These are phyloP conservation scores for Chlorella sp. DNA, from an alignment of 139 green algal species.

Conservation along the genomic window DNA sequence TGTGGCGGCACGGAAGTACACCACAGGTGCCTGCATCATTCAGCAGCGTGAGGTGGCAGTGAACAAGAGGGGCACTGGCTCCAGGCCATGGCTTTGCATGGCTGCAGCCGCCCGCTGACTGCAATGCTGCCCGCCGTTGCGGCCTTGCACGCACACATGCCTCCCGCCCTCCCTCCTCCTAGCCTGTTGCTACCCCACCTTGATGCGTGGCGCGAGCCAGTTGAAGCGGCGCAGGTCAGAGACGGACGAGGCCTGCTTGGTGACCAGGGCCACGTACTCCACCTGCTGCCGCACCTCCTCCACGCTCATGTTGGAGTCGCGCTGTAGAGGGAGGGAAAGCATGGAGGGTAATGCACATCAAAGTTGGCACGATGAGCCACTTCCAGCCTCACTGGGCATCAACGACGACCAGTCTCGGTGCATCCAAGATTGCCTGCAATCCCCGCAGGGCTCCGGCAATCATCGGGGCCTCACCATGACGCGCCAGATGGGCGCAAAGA, in stretches of 20 bases:
- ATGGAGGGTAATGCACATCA: background rate
- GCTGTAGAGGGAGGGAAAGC: slow-evolving; percentile 1
- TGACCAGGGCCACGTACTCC: slow-evolving; percentile 76
- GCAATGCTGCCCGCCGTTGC: no score
- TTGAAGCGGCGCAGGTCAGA: slow-evolving; percentile 81
- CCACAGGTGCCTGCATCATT: slow-evolving; percentile 42
- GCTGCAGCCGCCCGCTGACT: no score
- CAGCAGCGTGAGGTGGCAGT: no score
- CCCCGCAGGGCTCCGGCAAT: slow-evolving; percentile 75
- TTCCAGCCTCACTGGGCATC: no score
- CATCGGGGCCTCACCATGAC: slow-evolving; percentile 69
- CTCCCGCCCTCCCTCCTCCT: no score
- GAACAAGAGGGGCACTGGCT: no score
- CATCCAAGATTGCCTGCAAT: no score
- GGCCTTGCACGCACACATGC: no score
- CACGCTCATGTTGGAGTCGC: slow-evolving; percentile 71
- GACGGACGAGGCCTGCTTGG: slow-evolving; percentile 81
- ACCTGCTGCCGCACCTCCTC: slow-evolving; percentile 67
- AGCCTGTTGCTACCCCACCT: no score
- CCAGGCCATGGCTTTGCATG: no score
- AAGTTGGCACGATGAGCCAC: no score
- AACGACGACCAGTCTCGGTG: no score
- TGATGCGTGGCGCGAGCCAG: slow-evolving; percentile 39
- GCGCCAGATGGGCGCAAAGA: slow-evolving; percentile 92
- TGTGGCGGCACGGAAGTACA: slow-evolving; percentile 81